These are phyloP conservation scores for Roridomyces roridus DNA, from an alignment of 768 basidiomycete genomes.

Conservation along the genomic window DNA sequence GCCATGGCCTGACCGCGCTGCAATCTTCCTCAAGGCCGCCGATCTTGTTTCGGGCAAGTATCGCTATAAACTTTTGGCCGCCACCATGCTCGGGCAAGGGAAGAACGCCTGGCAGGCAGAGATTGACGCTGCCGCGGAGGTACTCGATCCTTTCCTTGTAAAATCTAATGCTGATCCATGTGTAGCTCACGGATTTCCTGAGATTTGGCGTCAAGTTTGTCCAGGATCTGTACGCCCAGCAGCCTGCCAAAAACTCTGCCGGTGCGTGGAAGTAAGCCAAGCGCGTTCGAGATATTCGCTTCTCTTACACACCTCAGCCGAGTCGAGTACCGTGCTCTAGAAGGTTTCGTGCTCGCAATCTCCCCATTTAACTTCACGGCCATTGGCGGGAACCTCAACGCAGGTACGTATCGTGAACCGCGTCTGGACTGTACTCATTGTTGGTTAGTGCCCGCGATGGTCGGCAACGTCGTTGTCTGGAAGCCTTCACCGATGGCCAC, in stretches of 20 bases:
- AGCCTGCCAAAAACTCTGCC: slow-evolving; percentile 84
- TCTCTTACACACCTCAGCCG: slow-evolving; percentile 58
- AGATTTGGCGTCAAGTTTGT: slow-evolving; percentile 97
- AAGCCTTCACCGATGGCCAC: slow-evolving; percentile 96
- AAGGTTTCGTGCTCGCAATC: slow-evolving; percentile 97
- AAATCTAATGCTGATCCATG: slow-evolving; percentile 10
- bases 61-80: slow-evolving; percentile 92
- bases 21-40: slow-evolving; percentile 98
- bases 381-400: slow-evolving; percentile 94
- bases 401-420: slow-evolving; percentile 44
- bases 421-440: slow-evolving; percentile 2
- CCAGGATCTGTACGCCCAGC: slow-evolving; percentile 91
- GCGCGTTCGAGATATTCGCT: not conserved
- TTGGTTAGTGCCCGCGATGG: slow-evolving; percentile 78
- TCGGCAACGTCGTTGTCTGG: slow-evolving; percentile 96
- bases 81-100: slow-evolving; percentile 97
- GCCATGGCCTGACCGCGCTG: slow-evolving; percentile 97
- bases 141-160: slow-evolving; percentile 37
- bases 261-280: slow-evolving; percentile 93
- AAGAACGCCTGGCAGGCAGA: slow-evolving; percentile 99
- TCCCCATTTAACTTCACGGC: slow-evolving; percentile 99
- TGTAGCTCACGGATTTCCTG: slow-evolving; percentile 88
- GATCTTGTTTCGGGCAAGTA: slow-evolving; percentile 97
- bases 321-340: slow-evolving; percentile 94
- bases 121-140: slow-evolving; percentile 99